A percentile compares a stretch with the other conserved stretches of the same genome.
phyloP scores from a whole-genome alignment of 1,284 basidiomycete species.

The Malassezia slooffiae region DNA sequence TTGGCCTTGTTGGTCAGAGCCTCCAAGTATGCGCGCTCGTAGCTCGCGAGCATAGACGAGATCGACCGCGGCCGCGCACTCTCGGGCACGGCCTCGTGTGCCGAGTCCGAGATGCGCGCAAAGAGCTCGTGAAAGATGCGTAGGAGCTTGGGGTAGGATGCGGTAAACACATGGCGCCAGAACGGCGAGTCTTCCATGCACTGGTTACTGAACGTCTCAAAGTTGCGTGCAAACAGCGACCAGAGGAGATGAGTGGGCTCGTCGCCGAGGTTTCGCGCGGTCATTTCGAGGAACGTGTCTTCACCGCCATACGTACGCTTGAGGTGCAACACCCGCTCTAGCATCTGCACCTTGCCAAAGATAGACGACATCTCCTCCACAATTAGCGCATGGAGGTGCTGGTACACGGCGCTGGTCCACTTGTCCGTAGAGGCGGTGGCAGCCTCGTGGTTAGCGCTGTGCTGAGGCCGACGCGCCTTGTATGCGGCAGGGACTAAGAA shows the following conservation, averaged over 20 bases:
- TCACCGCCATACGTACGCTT: too few relatives aligned
- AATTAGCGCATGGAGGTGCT: conserved; percentile 3
- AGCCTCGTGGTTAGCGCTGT: too few relatives aligned
- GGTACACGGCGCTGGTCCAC: neutral
- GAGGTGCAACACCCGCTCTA: conserved; percentile 6
- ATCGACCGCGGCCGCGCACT: too few relatives aligned
- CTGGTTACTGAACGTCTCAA: neutral
- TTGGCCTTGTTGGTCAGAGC: too few relatives aligned
- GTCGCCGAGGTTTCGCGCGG: neutral
- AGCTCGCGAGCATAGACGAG: too few relatives aligned
- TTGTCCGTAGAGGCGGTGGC: neutral
- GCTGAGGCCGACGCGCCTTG: too few relatives aligned
- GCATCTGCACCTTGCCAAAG: conserved; percentile 5
- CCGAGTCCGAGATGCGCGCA: neutral
- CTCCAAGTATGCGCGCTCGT: too few relatives aligned
- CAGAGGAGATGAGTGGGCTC: conserved; percentile 1
- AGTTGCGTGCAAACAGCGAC: neutral
- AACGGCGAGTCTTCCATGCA: conserved; percentile 10
- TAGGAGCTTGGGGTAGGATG: conserved; percentile 4
- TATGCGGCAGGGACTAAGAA: too few relatives aligned
- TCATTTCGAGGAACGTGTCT: conserved; percentile 1
- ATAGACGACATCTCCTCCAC: conserved; percentile 12
- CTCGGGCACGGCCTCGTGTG: too few relatives aligned
- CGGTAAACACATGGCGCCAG: conserved; percentile 5
- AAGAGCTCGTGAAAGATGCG: conserved; percentile 5